A percentile compares a stretch with the other conserved stretches of the same genome.
These are phyloP conservation scores for Colletotrichum sp. DNA, from an alignment of 2,329 filamentous ascomycete genomes.

Conservation along the genomic window DNA sequence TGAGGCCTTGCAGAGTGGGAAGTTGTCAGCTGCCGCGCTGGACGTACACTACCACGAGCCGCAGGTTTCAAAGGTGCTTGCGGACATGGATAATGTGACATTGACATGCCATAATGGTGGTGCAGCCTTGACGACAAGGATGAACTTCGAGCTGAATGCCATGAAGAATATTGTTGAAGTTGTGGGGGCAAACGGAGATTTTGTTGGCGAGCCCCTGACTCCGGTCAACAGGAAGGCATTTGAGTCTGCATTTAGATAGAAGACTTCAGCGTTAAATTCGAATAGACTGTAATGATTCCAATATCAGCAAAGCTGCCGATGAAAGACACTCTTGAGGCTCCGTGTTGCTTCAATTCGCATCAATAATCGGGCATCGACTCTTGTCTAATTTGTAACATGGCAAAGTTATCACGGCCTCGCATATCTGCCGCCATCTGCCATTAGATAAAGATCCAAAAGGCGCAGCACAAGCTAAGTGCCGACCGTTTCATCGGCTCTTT, in stretches of 20 bases:
- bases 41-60: slow-evolving; percentile 63
- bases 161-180: slow-evolving; percentile 39
- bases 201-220: slow-evolving; percentile 22
- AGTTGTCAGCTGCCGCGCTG: slow-evolving; percentile 50
- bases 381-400: not conserved
- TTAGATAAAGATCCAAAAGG: accelerated
- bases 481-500: not conserved
- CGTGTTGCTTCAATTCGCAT: not conserved
- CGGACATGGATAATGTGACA: slow-evolving; percentile 42
- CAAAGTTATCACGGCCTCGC: not conserved
- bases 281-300: not conserved
- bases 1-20: slow-evolving; percentile 48
- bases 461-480: not conserved
- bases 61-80: slow-evolving; percentile 41
- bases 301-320: accelerated
- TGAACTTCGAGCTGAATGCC: slow-evolving; percentile 43
- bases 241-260: not conserved
- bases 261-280: no score
- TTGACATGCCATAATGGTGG: slow-evolving; percentile 42
- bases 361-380: accelerated
- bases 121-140: slow-evolving; percentile 39
- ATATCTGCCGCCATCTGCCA: accelerated
- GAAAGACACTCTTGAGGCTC: not conserved
- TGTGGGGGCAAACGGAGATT: slow-evolving; percentile 25
- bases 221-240: slow-evolving; percentile 21